Evolutionary conservation across 108 stramenopile genomes (phyloP), one percentile per base, ranked within the genome.

Genomic region (Fragilariopsis cylindrus): DNA sequence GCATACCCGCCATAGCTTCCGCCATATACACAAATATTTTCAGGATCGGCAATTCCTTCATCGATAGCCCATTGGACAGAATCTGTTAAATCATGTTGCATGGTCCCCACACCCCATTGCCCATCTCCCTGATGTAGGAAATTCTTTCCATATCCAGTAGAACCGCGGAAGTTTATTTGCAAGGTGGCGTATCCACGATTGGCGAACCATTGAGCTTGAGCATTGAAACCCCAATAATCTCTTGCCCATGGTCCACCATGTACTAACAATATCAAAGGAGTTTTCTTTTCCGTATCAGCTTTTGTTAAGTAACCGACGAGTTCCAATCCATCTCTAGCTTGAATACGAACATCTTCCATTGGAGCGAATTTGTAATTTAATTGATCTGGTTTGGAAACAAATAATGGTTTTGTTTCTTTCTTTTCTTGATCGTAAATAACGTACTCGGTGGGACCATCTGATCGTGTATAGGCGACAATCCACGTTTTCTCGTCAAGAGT

Each of bases 1-100:
- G 84, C 84, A 71, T 89, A 89, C 39, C 88, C 88, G 19, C 88
- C 88, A 74, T 86, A 89, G 41, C 74, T 76, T 1, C 85, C 88
- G 55, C 88, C 88, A 56, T 83, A 83, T 21, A 89, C 83, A 56
- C 85, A 84, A 11, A 89, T 72, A 18, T 81, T 80, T 50, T 89
- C 84, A 9, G 81, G 73, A 57, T 86, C 82, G 15, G 85, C 84
- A 74, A 85, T 85, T 41, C 87, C 82, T 62, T 88, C 54, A 40
- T 83, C 75, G 53, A 87, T 83, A 60, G 84, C 84, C 82, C 82
- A 85, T 47, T 85, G 66, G 4, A 87, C 86, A 5, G 86, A 63
- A 57, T 82, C 81, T 3, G 87, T 88, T 41, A 88, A 64, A 79
- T 88, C 87, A 70, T 88, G 82, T 53, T 88, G 87, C 87, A 88